Percentiles rank a stretch among this genome's conserved stretches.
phyloP scores from a whole-genome alignment of 345 rosid species.

The Jatropha curcas region DNA sequence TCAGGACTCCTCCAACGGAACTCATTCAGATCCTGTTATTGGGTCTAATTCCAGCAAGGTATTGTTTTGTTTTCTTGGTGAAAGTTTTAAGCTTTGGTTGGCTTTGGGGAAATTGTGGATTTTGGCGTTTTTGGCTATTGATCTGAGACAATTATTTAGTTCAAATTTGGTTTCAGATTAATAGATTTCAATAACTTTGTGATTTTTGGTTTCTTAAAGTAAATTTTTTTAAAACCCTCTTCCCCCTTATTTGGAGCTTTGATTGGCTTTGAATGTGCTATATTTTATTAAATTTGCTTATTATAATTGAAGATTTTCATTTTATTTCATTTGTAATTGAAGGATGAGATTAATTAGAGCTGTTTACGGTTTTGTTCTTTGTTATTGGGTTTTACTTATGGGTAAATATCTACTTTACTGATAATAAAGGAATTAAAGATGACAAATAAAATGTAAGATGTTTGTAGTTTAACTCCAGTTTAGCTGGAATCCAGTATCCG shows the following conservation, averaged over 20 bases:
- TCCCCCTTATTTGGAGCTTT: conserved; percentile 1
- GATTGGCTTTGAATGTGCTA: not conserved
- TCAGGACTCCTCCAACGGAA: conserved; percentile 73
- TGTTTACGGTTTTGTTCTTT: not conserved
- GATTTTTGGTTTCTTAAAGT: not conserved
- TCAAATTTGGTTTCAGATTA: not conserved
- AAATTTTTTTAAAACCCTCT: too few relatives aligned
- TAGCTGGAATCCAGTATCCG: too few relatives aligned
- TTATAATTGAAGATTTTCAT: not conserved
- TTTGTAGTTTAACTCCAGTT: not conserved
- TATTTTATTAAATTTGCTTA: not conserved
- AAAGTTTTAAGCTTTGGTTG: not conserved
- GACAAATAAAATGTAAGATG: not conserved
- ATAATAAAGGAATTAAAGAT: not conserved
- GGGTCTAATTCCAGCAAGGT: conserved; percentile 50
- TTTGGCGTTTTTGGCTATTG: not conserved
- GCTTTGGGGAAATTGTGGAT: not conserved
- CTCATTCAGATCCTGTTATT: conserved; percentile 57
- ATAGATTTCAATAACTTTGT: not conserved
- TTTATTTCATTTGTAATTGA: not conserved
- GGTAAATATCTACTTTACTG: not conserved
- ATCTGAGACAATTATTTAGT: not conserved
- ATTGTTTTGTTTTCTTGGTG: not conserved
- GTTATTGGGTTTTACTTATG: not conserved
- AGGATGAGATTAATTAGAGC: not conserved